Conservation (phyloP, 768 basidiomycete genomes). For the Trametes cingulata region DNA sequence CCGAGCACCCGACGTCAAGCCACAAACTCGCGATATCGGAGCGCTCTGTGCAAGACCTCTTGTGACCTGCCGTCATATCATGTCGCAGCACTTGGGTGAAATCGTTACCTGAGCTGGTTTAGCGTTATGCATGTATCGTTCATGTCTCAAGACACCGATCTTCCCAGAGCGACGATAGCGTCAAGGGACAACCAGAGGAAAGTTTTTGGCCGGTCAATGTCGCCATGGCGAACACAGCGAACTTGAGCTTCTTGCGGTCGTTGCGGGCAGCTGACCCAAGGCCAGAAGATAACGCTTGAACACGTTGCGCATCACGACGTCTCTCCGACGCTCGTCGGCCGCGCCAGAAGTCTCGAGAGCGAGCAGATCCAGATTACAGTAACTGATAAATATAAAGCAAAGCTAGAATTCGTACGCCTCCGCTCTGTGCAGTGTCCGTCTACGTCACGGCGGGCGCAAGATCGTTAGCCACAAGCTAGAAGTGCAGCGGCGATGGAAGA, state of each 20-base stretch:
- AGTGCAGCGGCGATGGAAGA: not conserved
- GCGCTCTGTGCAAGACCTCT: not conserved
- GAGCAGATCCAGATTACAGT: slow-evolving; percentile 18
- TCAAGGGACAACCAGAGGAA: not conserved
- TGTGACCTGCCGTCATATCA: not conserved
- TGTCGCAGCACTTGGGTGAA: not conserved
- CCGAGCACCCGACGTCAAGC: not conserved
- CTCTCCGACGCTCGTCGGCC: not conserved
- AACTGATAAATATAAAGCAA: slow-evolving; percentile 18
- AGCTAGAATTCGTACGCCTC: not conserved
- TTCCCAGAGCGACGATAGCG: not conserved
- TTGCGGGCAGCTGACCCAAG: not conserved
- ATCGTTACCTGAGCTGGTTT: not conserved
- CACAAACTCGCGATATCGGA: slow-evolving; percentile 1
- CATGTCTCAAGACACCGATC: not conserved
- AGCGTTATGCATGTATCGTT: not conserved
- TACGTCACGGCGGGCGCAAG: not conserved
- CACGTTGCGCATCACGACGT: not conserved
- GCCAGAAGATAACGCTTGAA: not conserved
- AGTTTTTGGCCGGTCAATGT: slow-evolving; percentile 13
- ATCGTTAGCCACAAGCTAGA: not conserved
- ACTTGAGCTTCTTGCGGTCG: not conserved
- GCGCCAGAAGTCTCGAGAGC: not conserved
- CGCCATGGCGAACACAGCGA: slow-evolving; percentile 12
- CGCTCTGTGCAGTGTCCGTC: slow-evolving; percentile 7